phyloP scores from a whole-genome alignment of 2,329 filamentous ascomycete species.

The Diplodia mutila region DNA sequence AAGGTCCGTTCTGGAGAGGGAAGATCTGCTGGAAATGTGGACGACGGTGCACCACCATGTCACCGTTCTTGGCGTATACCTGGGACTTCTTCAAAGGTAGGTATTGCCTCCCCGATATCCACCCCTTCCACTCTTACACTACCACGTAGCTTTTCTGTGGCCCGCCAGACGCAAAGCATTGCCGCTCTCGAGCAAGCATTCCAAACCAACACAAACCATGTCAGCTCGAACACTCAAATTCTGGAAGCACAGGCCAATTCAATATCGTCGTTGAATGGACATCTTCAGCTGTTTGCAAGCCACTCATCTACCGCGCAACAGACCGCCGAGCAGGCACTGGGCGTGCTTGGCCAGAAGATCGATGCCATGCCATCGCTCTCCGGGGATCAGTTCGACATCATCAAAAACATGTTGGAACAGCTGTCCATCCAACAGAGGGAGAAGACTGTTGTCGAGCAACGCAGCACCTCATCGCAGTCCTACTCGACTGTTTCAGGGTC shows the following conservation, averaged over 20 bases:
- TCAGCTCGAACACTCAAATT: background rate
- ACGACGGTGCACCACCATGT: background rate
- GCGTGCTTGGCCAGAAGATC: background rate
- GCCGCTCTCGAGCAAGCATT: background rate
- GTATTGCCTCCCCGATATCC: too few species aligned
- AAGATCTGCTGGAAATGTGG: conserved; percentile 2
- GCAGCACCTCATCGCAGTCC: too few species aligned
- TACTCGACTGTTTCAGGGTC: background rate
- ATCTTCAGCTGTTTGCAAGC: background rate
- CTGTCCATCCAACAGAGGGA: background rate
- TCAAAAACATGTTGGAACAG: background rate
- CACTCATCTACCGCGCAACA: background rate
- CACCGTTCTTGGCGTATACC: background rate
- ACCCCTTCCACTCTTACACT: background rate
- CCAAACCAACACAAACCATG: background rate
- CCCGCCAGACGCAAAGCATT: background rate
- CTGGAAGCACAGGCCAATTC: background rate
- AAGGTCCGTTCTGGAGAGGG: background rate
- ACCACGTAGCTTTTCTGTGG: background rate
- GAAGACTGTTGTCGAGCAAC: too few species aligned
- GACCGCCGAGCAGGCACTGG: background rate
- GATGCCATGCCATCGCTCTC: background rate
- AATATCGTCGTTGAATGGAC: background rate
- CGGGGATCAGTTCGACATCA: background rate
- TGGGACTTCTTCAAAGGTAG: background rate